Evolutionary conservation across 495 filamentous ascomycete species (phyloP).

Genomic region (Trichocladium uniseriatum): DNA sequence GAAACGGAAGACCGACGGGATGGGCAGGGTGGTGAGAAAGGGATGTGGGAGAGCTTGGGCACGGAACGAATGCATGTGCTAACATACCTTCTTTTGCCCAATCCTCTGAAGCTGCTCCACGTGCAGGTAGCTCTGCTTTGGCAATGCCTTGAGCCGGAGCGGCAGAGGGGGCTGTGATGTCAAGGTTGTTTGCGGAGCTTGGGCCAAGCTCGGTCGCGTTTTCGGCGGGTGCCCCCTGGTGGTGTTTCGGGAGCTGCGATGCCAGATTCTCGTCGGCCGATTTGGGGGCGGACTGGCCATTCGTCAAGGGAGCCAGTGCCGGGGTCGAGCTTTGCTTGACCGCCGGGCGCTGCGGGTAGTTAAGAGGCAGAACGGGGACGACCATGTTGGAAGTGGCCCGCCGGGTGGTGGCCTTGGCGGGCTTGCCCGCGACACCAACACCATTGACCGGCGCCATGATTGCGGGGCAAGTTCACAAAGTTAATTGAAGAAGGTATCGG

Average conservation of each 20-base stretch:
- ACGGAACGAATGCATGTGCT: neutral
- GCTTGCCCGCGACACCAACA: constrained; percentile 15
- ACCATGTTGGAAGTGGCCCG: constrained; percentile 12
- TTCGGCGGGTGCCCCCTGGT: neutral
- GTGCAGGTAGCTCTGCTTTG: neutral
- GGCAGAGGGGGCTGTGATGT: constrained; percentile 2
- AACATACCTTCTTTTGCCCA: constrained; percentile 12
- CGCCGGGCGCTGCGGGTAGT: constrained; percentile 20
- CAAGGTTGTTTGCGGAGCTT: neutral
- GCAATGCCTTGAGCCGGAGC: neutral
- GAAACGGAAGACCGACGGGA: neutral
- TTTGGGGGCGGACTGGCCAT: neutral
- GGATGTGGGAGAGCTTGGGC: neutral
- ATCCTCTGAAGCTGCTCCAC: neutral
- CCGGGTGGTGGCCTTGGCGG: constrained; percentile 13
- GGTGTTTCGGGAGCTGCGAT: neutral
- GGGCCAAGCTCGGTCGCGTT: neutral
- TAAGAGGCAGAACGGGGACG: constrained; percentile 25
- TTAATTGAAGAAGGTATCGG: neutral
- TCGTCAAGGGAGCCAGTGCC: constrained; percentile 4
- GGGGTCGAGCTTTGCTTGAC: constrained; percentile 7
- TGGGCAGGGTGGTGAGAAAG: neutral
- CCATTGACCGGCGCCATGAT: constrained; percentile 24
- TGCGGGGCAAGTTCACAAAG: neutral
- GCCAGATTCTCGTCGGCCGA: constrained; percentile 2